Conservation (phyloP, 768 basidiomycete genomes). For the Trametes elegans region DNA sequence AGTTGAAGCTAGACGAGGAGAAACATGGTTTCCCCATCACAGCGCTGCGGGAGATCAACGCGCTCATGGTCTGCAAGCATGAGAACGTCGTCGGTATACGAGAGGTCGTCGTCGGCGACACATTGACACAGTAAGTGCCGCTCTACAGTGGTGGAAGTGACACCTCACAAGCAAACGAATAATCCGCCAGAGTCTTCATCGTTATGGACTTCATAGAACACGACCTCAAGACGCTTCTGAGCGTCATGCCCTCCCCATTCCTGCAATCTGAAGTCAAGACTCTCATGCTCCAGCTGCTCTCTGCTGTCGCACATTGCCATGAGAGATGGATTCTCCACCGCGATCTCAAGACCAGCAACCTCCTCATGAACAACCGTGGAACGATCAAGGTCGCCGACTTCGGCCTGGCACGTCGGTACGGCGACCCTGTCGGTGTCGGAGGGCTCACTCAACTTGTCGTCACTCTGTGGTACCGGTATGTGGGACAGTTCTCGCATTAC, state of each 20-base stretch:
- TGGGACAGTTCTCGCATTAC: background rate
- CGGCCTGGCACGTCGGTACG: conserved; percentile 92
- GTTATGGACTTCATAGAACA: conserved; percentile 99
- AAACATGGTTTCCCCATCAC: conserved; percentile 99
- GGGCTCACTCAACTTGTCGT: conserved; percentile 98
- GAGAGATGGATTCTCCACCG: conserved; percentile 97
- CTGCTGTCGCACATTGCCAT: conserved; percentile 92
- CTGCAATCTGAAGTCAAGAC: conserved; percentile 99
- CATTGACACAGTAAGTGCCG: conserved; percentile 96
- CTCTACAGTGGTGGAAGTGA: background rate
- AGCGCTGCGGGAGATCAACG: conserved; percentile 89
- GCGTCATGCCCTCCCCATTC: conserved; percentile 94
- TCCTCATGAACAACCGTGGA: conserved; percentile 98
- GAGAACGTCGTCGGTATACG: conserved; percentile 97
- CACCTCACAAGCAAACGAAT: background rate
- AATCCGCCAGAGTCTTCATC: conserved; percentile 84
- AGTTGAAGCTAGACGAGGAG: conserved; percentile 97
- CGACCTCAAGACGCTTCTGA: conserved; percentile 94
- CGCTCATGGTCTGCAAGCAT: conserved; percentile 92
- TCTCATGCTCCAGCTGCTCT: conserved; percentile 87
- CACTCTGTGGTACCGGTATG: conserved; percentile 97
- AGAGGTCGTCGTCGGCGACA: conserved; percentile 98
- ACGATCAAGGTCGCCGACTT: conserved; percentile 99
- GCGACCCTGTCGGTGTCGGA: conserved; percentile 94
- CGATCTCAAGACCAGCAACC: conserved; percentile 95